Conservation (phyloP, 306 rosid species). For the Casuarina cunninghamiana region DNA sequence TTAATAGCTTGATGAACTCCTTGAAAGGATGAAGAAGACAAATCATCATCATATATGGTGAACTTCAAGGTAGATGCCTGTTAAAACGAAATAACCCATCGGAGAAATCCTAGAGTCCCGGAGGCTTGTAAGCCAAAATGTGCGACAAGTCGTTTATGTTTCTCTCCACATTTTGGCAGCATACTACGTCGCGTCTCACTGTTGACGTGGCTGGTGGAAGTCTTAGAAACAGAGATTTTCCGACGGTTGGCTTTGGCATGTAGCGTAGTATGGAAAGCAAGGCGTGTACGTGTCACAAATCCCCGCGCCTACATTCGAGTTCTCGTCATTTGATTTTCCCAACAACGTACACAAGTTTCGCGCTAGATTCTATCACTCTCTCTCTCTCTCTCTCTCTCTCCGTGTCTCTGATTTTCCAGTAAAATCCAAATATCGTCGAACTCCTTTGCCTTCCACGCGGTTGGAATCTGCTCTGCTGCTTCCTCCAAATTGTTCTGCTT, state of each 20-base stretch:
- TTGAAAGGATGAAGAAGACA: too few relatives aligned
- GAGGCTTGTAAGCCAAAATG: too few relatives aligned
- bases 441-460: too few relatives aligned
- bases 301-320: constrained; percentile 22
- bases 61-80: too few relatives aligned
- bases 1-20: too few relatives aligned
- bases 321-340: constrained; percentile 13
- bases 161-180: too few relatives aligned
- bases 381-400: neutral
- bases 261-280: constrained; percentile 1
- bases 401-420: too few relatives aligned
- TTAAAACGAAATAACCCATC: too few relatives aligned
- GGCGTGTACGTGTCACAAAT: neutral
- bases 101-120: too few relatives aligned
- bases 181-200: too few relatives aligned
- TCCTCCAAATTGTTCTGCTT: neutral
- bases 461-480: neutral
- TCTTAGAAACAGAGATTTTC: neutral
- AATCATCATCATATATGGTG: too few relatives aligned
- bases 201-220: neutral
- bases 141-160: too few relatives aligned
- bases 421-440: neutral
- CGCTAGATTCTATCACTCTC: neutral
- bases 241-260: neutral
- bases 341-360: constrained; percentile 7